Percentiles rank a stretch among this genome's conserved stretches.
Evolutionary conservation across 257 asterid species (phyloP).

Genomic region (Avicennia marina): DNA sequence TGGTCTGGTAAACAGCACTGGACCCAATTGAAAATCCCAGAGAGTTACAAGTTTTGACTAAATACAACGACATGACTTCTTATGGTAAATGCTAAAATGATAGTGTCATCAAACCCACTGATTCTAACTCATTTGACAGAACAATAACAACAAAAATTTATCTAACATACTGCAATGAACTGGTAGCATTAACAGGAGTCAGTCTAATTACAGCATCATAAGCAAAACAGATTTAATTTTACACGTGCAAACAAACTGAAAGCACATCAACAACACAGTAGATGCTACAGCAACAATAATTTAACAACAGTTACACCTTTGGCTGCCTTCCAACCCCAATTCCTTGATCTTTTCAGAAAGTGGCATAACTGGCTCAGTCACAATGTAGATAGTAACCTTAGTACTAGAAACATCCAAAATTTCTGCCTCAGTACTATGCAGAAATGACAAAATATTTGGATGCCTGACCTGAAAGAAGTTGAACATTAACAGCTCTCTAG

Average conservation of each 20-base stretch:
- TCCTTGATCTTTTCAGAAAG: constrained; percentile 93
- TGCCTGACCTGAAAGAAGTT: constrained; percentile 83
- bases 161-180: neutral
- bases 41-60: neutral
- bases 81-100: neutral
- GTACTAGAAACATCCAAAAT: constrained; percentile 68
- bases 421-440: constrained; percentile 95
- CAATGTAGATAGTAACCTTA: constrained; percentile 83
- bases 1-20: constrained; percentile 14
- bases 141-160: constrained; percentile 12
- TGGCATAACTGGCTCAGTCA: constrained; percentile 97
- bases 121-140: constrained; percentile 9
- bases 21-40: constrained; percentile 12
- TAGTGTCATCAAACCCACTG: neutral
- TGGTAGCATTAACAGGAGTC: constrained; percentile 1
- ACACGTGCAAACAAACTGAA: constrained; percentile 7
- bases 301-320: constrained; percentile 49
- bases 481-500: too few relatives aligned
- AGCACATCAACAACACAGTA: constrained; percentile 10
- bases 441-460: constrained; percentile 93
- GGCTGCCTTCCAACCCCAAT: constrained; percentile 81
- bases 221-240: neutral
- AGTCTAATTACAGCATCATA: constrained; percentile 12
- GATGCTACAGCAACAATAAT: constrained; percentile 13
- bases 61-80: constrained; percentile 6